A percentile compares a stretch with the other conserved stretches of the same genome.
phyloP scores from a whole-genome alignment of 768 basidiomycete genomes.

The Hygrophoropsis aurantiaca region DNA sequence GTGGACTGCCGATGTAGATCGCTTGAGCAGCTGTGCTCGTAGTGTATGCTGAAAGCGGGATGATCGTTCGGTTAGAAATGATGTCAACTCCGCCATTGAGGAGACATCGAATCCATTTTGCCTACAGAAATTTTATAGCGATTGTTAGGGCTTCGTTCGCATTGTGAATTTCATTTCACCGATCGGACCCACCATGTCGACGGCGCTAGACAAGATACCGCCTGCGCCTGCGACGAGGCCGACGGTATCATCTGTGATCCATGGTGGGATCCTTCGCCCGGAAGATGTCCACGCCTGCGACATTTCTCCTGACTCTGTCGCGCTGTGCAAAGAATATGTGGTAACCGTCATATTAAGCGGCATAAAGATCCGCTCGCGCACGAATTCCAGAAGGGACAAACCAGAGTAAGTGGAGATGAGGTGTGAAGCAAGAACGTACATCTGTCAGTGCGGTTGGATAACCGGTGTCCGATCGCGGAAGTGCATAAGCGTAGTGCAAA shows the following conservation, averaged over 20 bases:
- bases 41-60: too few relatives aligned
- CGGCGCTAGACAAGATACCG: constrained; percentile 34
- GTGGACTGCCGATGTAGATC: too few relatives aligned
- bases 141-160: too few relatives aligned
- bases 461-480: too few relatives aligned
- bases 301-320: constrained; percentile 21
- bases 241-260: constrained; percentile 17
- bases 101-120: too few relatives aligned
- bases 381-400: constrained; percentile 29
- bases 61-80: too few relatives aligned
- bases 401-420: constrained; percentile 29
- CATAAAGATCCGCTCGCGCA: constrained; percentile 32
- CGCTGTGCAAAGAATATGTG: constrained; percentile 29
- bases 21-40: too few relatives aligned
- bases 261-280: constrained; percentile 27
- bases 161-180: too few relatives aligned
- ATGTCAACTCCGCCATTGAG: too few relatives aligned
- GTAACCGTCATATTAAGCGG: constrained; percentile 37
- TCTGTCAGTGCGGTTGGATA: constrained; percentile 19
- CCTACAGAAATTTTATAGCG: too few relatives aligned
- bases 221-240: constrained; percentile 31
- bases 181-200: constrained; percentile 35
- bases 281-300: constrained; percentile 21
- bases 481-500: too few relatives aligned
- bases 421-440: constrained; percentile 35